Conservation (phyloP, 257 asterid species). For the Nicotiana undulata region DNA sequence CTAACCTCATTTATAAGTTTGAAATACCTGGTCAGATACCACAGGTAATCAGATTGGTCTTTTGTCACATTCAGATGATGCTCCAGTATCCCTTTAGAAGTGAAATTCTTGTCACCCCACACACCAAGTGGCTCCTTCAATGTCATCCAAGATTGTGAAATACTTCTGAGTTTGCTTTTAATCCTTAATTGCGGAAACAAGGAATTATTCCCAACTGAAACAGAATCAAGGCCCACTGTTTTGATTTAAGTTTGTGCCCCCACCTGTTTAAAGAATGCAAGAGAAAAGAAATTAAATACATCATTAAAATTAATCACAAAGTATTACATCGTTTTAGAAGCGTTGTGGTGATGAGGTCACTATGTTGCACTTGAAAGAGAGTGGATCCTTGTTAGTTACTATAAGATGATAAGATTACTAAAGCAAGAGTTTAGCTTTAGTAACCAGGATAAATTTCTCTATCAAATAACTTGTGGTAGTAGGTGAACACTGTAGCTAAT, state of each 20-base stretch:
- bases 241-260: conserved; percentile 75
- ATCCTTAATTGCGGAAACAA: conserved; percentile 25
- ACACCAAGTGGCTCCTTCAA: conserved; percentile 73
- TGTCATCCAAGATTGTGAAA: conserved; percentile 52
- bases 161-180: conserved; percentile 27
- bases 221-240: conserved; percentile 32
- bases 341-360: neutral
- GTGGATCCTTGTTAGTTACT: neutral
- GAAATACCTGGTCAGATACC: conserved; percentile 78
- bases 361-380: neutral
- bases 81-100: conserved; percentile 70
- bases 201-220: conserved; percentile 24
- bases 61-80: conserved; percentile 71
- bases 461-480: neutral
- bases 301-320: neutral
- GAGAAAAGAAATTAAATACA: conserved; percentile 5
- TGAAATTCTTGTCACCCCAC: conserved; percentile 62
- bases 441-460: neutral
- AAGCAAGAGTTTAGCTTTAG: neutral
- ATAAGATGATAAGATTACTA: neutral
- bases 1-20: neutral
- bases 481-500: neutral
- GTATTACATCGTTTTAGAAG: neutral
- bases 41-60: conserved; percentile 75
- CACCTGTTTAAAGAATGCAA: conserved; percentile 40